These are phyloP conservation scores for Ogataea degrootiae DNA, from an alignment of 805 yeast genomes.

Conservation along the genomic window DNA sequence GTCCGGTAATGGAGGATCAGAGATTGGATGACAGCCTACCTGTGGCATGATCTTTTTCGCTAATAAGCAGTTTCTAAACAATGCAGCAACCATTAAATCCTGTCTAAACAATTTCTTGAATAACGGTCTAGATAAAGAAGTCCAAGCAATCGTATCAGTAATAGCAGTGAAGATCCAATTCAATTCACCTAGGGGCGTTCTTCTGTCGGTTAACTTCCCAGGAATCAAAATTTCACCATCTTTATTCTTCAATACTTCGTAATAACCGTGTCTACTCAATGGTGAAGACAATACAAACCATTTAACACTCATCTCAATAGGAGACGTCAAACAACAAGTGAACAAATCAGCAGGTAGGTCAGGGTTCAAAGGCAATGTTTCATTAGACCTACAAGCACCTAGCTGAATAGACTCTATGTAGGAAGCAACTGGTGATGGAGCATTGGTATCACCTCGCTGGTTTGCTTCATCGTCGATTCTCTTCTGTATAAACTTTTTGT, in stretches of 20 bases:
- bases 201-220: constrained; percentile 84
- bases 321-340: constrained; percentile 92
- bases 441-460: constrained; percentile 42
- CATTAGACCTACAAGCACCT: constrained; percentile 88
- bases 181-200: constrained; percentile 93
- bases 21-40: constrained; percentile 88
- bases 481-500: constrained; percentile 84
- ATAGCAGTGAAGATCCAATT: constrained; percentile 98
- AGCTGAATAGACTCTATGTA: constrained; percentile 86
- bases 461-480: constrained; percentile 83
- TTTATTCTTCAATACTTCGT: constrained; percentile 42
- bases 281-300: constrained; percentile 89
- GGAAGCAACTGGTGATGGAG: constrained; percentile 60
- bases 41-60: constrained; percentile 94
- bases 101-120: constrained; percentile 90
- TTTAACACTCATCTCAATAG: constrained; percentile 87
- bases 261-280: constrained; percentile 45
- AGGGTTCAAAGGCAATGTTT: constrained; percentile 86
- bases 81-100: constrained; percentile 93
- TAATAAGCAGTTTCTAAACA: constrained; percentile 84
- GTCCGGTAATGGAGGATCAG: constrained; percentile 90
- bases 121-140: constrained; percentile 77
- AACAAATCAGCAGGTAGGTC: constrained; percentile 93
- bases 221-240: constrained; percentile 69
- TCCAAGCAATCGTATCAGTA: constrained; percentile 98